Percentiles rank a stretch among this genome's conserved stretches.
Conservation (phyloP, 73 alveolate genomes). For the Stentor roeselii region DNA sequence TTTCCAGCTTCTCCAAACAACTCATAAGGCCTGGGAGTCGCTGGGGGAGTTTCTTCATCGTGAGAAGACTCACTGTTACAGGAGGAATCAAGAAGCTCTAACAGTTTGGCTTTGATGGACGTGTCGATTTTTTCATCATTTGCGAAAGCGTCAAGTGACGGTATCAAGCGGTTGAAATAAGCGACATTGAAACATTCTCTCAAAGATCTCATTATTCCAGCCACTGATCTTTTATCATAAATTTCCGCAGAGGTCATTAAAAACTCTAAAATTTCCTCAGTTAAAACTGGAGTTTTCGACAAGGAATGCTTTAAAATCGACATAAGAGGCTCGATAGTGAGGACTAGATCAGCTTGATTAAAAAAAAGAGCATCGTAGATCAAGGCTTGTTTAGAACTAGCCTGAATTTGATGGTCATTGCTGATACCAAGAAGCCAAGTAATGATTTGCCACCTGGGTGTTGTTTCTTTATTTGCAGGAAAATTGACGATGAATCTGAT, state of each 20-base stretch:
- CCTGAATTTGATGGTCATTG: slow-evolving; percentile 11
- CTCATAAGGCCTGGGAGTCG: slow-evolving; percentile 19
- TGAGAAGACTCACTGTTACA: neutral
- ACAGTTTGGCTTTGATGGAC: neutral
- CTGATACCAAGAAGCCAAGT: neutral
- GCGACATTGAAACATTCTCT: slow-evolving; percentile 18
- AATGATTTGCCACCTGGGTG: slow-evolving; percentile 10
- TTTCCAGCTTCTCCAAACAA: neutral
- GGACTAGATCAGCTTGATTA: neutral
- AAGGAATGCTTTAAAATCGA: neutral
- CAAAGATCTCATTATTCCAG: neutral
- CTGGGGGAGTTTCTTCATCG: slow-evolving; percentile 16
- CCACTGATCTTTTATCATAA: slow-evolving; percentile 16
- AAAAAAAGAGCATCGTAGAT: neutral
- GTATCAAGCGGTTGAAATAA: neutral
- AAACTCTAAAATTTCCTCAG: slow-evolving; percentile 18
- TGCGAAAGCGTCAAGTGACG: neutral
- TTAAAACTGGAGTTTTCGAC: neutral
- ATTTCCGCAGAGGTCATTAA: slow-evolving; percentile 11
- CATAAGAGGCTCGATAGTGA: slow-evolving; percentile 3
- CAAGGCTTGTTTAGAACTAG: neutral
- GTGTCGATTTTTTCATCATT: neutral
- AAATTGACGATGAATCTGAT: slow-evolving; percentile 1
- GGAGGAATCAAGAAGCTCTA: neutral
- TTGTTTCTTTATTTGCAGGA: neutral